Base-by-base conservation (phyloP, 1,284 basidiomycete genomes). In the Exobasidium cylindrosporum region DNA sequence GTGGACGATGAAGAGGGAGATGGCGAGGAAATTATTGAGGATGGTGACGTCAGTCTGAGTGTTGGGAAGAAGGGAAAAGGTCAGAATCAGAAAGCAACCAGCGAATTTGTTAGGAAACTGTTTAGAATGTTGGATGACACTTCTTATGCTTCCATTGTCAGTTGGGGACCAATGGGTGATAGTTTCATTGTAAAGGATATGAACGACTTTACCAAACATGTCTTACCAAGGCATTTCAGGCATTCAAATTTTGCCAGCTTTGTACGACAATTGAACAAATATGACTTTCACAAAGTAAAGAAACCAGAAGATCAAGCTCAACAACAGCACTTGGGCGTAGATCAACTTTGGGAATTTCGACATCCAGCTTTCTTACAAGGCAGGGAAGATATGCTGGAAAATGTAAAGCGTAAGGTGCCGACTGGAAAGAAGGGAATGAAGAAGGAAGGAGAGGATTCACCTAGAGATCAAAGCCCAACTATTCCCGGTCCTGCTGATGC, bases 161-260 rank as follows among this genome's bases (percentile, higher is more conserved):
- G 87, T 0, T 97, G 94, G 94, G 88, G 89, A 1, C 86, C 88
- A 0, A 84, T 86, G 50, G 92, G 92, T 50, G 89, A 93, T 73
- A 91, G 88, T 74, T 97, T 97, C 78, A 88, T 97, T 77, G 92
- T 97, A 70, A 95, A 93, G 88, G 92, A 97, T 83, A 95, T 96
- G 90, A 95, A 93, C 82, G 90, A 92, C 72, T 97, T 97, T 82
- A 95, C 92, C 49, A 95, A 92, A 79, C 87, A 88, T 54, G 91
- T 97, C 73, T 85, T 97, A 54, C 94, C 94, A 0, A 88, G 90
- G 57, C 89, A 96, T 82, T 97, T 97, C 85, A 91, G 96, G 76
- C 94, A 97, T 81, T 94, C 91, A 17, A 97, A 97, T 77, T 97
- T 97, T 81, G 92, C 93, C 29, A 71, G 70, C 50, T 80, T 79